Evolutionary conservation across 306 rosid genomes (phyloP).

Genomic region (Biancaea sappan): DNA sequence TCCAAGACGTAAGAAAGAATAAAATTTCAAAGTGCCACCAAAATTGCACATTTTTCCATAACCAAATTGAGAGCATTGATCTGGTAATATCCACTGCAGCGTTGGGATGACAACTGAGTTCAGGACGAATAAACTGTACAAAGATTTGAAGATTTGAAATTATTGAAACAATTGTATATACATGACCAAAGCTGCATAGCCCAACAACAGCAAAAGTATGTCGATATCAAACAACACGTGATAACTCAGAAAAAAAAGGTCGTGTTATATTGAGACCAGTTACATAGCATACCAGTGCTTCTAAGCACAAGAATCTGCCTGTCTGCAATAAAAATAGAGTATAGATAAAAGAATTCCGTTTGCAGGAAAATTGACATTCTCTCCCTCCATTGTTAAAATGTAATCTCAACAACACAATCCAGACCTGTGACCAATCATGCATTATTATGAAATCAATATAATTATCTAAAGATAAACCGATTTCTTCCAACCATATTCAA

Average conservation of each 20-base stretch:
- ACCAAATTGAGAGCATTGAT: slow-evolving; percentile 47
- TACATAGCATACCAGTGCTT: background rate
- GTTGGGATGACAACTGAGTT: slow-evolving; percentile 71
- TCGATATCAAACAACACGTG: background rate
- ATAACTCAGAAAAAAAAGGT: background rate
- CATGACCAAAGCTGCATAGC: slow-evolving; percentile 16
- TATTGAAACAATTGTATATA: background rate
- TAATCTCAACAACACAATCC: background rate
- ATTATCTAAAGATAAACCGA: background rate
- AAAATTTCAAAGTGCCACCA: slow-evolving; percentile 56
- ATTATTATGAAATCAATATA: too few species aligned
- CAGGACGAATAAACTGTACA: slow-evolving; percentile 73
- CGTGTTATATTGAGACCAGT: background rate
- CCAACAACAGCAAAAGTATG: slow-evolving; percentile 3
- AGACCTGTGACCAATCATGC: background rate
- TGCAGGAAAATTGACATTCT: background rate
- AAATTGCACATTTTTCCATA: slow-evolving; percentile 54
- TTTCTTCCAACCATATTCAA: slow-evolving; percentile 16
- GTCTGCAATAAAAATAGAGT: too few species aligned
- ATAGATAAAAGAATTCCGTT: background rate
- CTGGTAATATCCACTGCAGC: slow-evolving; percentile 80
- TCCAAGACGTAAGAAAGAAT: slow-evolving; percentile 66
- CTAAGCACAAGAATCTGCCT: background rate
- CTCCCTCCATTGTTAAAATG: background rate
- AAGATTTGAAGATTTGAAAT: slow-evolving; percentile 34